Evolutionary conservation across 352 stramenopile species (phyloP).

Genomic region (Globisporangium okanoganense): DNA sequence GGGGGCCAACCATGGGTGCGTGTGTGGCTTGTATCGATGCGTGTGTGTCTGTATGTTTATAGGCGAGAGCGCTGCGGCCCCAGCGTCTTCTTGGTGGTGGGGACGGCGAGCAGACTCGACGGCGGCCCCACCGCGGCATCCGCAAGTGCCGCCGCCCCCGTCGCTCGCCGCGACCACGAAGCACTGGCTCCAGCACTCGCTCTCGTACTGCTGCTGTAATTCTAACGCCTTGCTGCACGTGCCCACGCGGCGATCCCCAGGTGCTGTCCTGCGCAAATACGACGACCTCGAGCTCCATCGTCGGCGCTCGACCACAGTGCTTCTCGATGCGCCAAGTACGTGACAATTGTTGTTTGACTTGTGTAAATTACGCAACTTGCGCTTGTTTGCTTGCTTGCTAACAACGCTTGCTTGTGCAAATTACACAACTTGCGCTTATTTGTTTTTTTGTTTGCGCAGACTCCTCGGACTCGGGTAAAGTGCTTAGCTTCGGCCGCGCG

Average conservation of each 20-base stretch:
- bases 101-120: neutral
- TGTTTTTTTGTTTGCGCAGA: constrained; percentile 16
- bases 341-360: neutral
- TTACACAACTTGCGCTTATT: neutral
- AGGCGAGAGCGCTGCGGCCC: neutral
- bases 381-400: neutral
- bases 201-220: constrained; percentile 16
- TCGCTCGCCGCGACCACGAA: constrained; percentile 5
- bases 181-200: constrained; percentile 17
- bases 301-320: constrained; percentile 49
- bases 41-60: neutral
- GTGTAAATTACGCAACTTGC: neutral
- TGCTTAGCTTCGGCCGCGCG: constrained; percentile 46
- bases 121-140: neutral
- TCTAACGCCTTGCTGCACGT: constrained; percentile 16
- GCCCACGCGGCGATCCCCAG: constrained; percentile 14
- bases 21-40: constrained; percentile 9
- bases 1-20: constrained; percentile 8
- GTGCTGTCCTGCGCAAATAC: constrained; percentile 52
- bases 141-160: neutral
- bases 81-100: constrained; percentile 3
- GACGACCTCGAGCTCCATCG: constrained; percentile 53
- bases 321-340: constrained; percentile 57
- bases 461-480: constrained; percentile 42
- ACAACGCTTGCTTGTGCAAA: too few species aligned